Evolutionary conservation across 768 basidiomycete species (phyloP).

Genomic region (Mycena indigotica): DNA sequence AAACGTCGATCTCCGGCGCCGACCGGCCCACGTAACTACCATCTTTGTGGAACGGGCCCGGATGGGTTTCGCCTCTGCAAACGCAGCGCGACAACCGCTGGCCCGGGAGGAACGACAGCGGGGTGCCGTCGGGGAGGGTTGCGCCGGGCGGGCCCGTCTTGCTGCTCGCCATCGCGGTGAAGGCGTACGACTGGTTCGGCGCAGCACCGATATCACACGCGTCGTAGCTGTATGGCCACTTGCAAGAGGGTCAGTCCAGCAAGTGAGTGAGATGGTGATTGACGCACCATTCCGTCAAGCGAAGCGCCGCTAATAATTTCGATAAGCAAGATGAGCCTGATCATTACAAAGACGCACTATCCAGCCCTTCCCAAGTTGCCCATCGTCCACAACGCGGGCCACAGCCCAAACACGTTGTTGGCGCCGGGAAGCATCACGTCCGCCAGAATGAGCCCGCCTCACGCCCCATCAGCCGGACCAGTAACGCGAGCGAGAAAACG

Average conservation of each 20-base stretch:
- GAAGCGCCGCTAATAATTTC: too few species aligned
- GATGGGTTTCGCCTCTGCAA: slow-evolving; percentile 58
- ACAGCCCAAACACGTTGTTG: slow-evolving; percentile 31
- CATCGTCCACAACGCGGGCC: slow-evolving; percentile 25
- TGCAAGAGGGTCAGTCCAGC: background rate
- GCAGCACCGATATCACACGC: slow-evolving; percentile 80
- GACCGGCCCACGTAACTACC: slow-evolving; percentile 54
- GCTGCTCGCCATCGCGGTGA: slow-evolving; percentile 44
- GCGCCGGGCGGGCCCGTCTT: slow-evolving; percentile 49
- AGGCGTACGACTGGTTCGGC: slow-evolving; percentile 61
- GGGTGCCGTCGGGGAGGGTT: slow-evolving; percentile 43
- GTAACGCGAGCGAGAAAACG: background rate
- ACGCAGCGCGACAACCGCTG: slow-evolving; percentile 63
- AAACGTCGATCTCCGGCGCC: slow-evolving; percentile 64
- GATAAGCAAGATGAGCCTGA: too few species aligned
- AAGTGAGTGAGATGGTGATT: slow-evolving; percentile 23
- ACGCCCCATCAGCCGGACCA: background rate
- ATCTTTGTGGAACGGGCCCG: slow-evolving; percentile 50
- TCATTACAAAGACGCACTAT: too few species aligned
- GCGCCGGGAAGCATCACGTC: slow-evolving; percentile 45
- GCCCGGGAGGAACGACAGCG: slow-evolving; percentile 51
- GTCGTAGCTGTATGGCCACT: slow-evolving; percentile 73
- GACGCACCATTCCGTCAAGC: slow-evolving; percentile 53
- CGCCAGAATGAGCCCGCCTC: slow-evolving; percentile 59
- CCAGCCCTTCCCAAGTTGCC: slow-evolving; percentile 46